A percentile compares a stretch with the other conserved stretches of the same genome.
Conservation (phyloP, 208 protist genomes). For the Vickermania ingenoplastis region DNA sequence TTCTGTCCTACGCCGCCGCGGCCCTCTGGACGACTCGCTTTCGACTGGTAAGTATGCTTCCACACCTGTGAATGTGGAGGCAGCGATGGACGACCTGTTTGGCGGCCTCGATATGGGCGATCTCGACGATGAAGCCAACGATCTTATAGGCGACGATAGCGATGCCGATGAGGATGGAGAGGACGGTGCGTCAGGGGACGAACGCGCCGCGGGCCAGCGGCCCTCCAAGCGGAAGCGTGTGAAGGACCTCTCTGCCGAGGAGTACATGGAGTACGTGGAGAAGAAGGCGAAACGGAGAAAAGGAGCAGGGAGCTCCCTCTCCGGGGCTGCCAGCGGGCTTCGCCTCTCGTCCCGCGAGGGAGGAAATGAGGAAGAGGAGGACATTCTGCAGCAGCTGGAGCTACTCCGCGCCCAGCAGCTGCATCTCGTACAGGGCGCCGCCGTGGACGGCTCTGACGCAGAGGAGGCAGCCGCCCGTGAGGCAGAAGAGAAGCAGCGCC, state of each 20-base stretch:
- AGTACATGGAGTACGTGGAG: conserved; percentile 65
- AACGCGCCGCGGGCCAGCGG: not conserved
- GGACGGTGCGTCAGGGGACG: conserved; percentile 7
- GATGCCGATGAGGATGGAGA: conserved; percentile 13
- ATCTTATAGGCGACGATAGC: conserved; percentile 7
- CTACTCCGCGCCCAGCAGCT: conserved; percentile 22
- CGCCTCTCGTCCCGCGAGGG: not conserved
- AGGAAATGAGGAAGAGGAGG: conserved; percentile 13
- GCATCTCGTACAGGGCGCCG: conserved; percentile 14
- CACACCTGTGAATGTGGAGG: conserved; percentile 40
- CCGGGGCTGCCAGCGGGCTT: not conserved
- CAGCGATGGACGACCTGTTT: conserved; percentile 68
- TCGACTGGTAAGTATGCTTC: conserved; percentile 59
- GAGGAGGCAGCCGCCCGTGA: conserved; percentile 3
- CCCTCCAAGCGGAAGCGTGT: conserved; percentile 4
- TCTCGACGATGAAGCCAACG: conserved; percentile 52
- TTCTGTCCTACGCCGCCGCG: conserved; percentile 43
- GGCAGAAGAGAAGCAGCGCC: not conserved
- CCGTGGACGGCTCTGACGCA: conserved; percentile 7
- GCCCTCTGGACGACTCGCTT: conserved; percentile 52
- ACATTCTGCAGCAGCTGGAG: conserved; percentile 41
- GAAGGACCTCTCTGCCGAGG: conserved; percentile 60
- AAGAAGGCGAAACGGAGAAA: conserved; percentile 11
- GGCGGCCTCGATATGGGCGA: conserved; percentile 65
- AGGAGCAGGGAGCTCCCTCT: too few species aligned